Conservation (phyloP, 805 yeast species). For the Wickerhamomyces chaumierensis region DNA sequence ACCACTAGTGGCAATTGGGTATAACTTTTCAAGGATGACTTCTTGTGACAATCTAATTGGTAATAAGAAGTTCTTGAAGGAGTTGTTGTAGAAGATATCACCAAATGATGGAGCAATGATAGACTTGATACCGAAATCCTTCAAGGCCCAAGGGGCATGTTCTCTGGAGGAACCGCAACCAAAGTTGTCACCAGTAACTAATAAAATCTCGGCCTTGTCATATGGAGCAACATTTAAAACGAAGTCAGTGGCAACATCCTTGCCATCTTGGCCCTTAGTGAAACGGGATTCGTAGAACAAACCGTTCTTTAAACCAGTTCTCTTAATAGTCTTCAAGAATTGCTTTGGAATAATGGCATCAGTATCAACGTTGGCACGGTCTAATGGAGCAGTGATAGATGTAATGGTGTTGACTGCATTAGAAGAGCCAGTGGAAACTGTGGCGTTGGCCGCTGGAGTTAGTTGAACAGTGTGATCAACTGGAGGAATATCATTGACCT, state of each 20-base stretch:
- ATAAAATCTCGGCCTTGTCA: conserved; percentile 67
- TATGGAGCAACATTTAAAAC: conserved; percentile 80
- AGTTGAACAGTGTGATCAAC: conserved; percentile 29
- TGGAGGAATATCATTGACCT: conserved; percentile 54
- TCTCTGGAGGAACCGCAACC: conserved; percentile 99
- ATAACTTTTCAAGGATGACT: conserved; percentile 55
- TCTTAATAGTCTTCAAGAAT: conserved; percentile 92
- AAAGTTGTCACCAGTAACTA: conserved; percentile 93
- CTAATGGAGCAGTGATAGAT: conserved; percentile 89
- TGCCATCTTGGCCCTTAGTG: conserved; percentile 54
- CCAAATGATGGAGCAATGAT: conserved; percentile 98
- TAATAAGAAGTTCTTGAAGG: conserved; percentile 88
- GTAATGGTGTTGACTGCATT: conserved; percentile 65
- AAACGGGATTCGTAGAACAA: conserved; percentile 88
- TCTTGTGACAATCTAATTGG: conserved; percentile 88
- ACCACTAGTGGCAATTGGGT: conserved; percentile 74
- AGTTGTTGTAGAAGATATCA: conserved; percentile 95
- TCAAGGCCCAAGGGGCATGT: conserved; percentile 99
- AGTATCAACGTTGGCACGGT: conserved; percentile 92
- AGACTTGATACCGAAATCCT: conserved; percentile 92
- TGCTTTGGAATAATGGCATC: conserved; percentile 99
- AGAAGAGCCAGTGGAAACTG: conserved; percentile 41
- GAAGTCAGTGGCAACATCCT: conserved; percentile 79
- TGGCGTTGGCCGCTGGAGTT: conserved; percentile 22
- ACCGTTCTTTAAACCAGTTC: conserved; percentile 87